Base-by-base conservation (phyloP, 129 eudicot species). In the Solidago caesia region DNA sequence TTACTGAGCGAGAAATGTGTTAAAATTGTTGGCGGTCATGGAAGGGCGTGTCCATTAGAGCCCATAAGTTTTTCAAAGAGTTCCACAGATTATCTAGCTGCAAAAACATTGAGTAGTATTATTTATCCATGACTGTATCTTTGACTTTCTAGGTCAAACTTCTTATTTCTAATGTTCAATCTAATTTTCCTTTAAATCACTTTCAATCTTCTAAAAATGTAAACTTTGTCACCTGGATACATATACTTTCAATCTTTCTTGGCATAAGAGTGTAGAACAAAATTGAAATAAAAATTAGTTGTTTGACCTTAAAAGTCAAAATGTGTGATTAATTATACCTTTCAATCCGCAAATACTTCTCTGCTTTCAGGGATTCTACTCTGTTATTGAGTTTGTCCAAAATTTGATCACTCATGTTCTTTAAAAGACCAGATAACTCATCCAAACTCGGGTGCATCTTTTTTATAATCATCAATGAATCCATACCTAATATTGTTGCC, bases 361-460 rank as follows among this genome's bases (percentile, higher is more conserved):
- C 97, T 70, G 88, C 83, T 84, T 88, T 91, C 10, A 93, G 92
- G 43, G 91, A 86, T 81, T 85, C 86, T 14, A 93, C 92, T 8
- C 87, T 83, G 79, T 78, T 85, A 41, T 79, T 78, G 42, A 93
- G 98, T 79, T 93, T 83, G 71, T 67, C 81, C 67, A 93, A 76
- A 64, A 86, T 91, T 62, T 16, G 42, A 61, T 93, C 92, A 76
- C 92, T 85, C 75, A 93, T 93, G 65, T 90, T 93, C 74, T 90
- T 93, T 1, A 97, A 84, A 74, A 93, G 87, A 25, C 97, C 98
- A 4, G 89, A 90, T 43, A 90, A 66, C 74, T 90, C 92, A 65
- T 93, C 90, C 73, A 93, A 82, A 88, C 98, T 93, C 15, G 98
- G 98, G 56, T 90, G 97, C 66, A 93, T 90, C 81, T 93, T 90